phyloP scores from a whole-genome alignment of 2,329 filamentous ascomycete genomes.

The Colletotrichum aenigma region DNA sequence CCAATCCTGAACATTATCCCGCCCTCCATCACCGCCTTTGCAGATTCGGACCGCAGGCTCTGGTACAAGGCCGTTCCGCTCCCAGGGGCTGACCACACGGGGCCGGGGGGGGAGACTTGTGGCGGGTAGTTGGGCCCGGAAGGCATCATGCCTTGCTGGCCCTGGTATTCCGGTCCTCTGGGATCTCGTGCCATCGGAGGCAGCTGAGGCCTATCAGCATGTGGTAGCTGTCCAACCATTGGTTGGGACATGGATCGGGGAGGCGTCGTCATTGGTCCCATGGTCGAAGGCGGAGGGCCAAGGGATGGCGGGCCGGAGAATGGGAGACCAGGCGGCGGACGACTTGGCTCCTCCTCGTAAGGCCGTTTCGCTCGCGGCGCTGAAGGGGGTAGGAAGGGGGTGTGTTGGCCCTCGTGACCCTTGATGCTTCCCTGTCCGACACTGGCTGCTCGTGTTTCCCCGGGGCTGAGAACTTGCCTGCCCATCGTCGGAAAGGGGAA shows the following conservation, averaged over 20 bases:
- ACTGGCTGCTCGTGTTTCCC: slow-evolving; percentile 30
- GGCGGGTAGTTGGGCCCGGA: not conserved
- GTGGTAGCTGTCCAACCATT: slow-evolving; percentile 27
- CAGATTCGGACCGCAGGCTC: slow-evolving; percentile 16
- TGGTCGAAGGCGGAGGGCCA: slow-evolving; percentile 23
- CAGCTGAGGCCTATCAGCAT: slow-evolving; percentile 23
- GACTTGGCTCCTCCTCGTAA: not conserved
- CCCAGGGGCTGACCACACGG: slow-evolving; percentile 33
- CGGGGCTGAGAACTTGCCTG: slow-evolving; percentile 36
- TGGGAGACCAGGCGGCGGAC: not conserved
- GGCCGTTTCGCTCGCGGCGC: slow-evolving; percentile 21
- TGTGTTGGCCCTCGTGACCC: slow-evolving; percentile 28
- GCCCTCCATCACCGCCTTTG: slow-evolving; percentile 8
- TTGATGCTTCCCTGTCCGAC: slow-evolving; percentile 29
- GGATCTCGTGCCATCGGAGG: slow-evolving; percentile 13
- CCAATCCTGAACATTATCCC: slow-evolving; percentile 22
- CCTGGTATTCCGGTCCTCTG: slow-evolving; percentile 3
- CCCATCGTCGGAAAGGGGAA: slow-evolving; percentile 35
- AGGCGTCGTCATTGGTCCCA: slow-evolving; percentile 26
- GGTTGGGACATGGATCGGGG: slow-evolving; percentile 42
- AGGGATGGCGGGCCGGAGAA: slow-evolving; percentile 17
- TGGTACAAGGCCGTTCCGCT: slow-evolving; percentile 33
- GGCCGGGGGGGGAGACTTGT: slow-evolving; percentile 17
- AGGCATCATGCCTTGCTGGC: slow-evolving; percentile 1
- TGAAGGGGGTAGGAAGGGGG: slow-evolving; percentile 27